Conservation (phyloP, 192 early-diverging fungal genomes). For the Backusella mclennaniae region DNA sequence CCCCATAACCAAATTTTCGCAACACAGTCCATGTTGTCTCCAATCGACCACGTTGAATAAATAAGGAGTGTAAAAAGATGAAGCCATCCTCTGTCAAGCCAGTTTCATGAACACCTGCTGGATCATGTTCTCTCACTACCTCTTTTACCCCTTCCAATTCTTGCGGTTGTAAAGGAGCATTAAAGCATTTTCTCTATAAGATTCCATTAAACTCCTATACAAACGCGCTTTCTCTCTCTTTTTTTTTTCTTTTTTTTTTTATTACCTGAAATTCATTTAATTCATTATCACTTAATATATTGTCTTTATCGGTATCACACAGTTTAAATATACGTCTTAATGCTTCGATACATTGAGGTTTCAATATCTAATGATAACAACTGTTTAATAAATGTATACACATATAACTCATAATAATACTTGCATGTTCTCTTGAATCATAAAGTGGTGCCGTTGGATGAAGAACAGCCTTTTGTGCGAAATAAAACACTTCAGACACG, state of each 20-base stretch:
- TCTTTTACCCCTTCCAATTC: slow-evolving; percentile 96
- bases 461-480: slow-evolving; percentile 98
- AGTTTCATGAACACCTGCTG: slow-evolving; percentile 78
- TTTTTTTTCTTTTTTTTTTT: background rate
- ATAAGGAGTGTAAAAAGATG: slow-evolving; percentile 90
- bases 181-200: slow-evolving; percentile 87
- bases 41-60: slow-evolving; percentile 93
- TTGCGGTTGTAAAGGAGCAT: slow-evolving; percentile 89
- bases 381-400: background rate
- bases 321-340: slow-evolving; percentile 91
- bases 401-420: background rate
- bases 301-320: slow-evolving; percentile 94
- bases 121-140: slow-evolving; percentile 86
- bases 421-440: slow-evolving; percentile 88
- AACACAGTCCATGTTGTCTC: slow-evolving; percentile 99
- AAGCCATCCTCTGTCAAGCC: slow-evolving; percentile 92
- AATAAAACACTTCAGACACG: slow-evolving; percentile 98
- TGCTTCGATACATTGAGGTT: slow-evolving; percentile 88
- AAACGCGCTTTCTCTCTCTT: background rate
- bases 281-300: slow-evolving; percentile 86
- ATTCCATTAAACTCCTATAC: no score
- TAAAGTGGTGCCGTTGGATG: slow-evolving; percentile 97
- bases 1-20: slow-evolving; percentile 93
- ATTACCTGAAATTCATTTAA: slow-evolving; percentile 92
- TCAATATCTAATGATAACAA: slow-evolving; percentile 53